A percentile compares a stretch with the other conserved stretches of the same genome.
Conservation (phyloP, 148 eudicot species). For the Camellia japonica region DNA sequence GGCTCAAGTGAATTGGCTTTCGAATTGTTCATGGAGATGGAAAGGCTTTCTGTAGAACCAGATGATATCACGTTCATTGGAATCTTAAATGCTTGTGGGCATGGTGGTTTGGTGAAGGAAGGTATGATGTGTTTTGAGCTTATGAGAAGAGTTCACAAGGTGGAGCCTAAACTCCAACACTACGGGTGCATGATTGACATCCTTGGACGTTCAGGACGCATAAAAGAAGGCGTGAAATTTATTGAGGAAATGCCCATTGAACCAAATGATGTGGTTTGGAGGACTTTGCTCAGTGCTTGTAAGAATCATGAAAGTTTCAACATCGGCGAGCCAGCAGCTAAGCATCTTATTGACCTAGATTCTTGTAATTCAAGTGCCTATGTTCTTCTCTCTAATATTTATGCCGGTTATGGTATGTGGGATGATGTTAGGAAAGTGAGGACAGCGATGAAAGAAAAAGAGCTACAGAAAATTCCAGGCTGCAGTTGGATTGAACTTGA, state of each 20-base stretch:
- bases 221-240: slow-evolving; percentile 47
- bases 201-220: slow-evolving; percentile 59
- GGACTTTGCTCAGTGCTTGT: slow-evolving; percentile 67
- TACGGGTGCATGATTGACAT: slow-evolving; percentile 82
- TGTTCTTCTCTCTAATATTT: slow-evolving; percentile 66
- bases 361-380: slow-evolving; percentile 41
- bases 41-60: slow-evolving; percentile 38
- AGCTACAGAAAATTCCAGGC: slow-evolving; percentile 60
- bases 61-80: slow-evolving; percentile 74
- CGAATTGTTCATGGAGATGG: slow-evolving; percentile 60
- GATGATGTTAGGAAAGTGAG: slow-evolving; percentile 53
- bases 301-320: slow-evolving; percentile 38
- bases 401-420: slow-evolving; percentile 69
- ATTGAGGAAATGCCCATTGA: slow-evolving; percentile 67
- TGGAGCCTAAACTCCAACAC: slow-evolving; percentile 68
- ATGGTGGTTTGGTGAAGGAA: slow-evolving; percentile 72
- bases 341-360: slow-evolving; percentile 42
- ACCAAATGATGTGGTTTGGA: slow-evolving; percentile 61
- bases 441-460: slow-evolving; percentile 46
- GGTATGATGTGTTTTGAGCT: slow-evolving; percentile 66
- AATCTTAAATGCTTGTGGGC: slow-evolving; percentile 68
- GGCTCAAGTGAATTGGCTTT: slow-evolving; percentile 65
- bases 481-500: slow-evolving; percentile 64
- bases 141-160: slow-evolving; percentile 57
- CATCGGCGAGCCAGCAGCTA: slow-evolving; percentile 46